Base-by-base conservation (phyloP, 352 stramenopile species). In the Globisporangium lucens region DNA sequence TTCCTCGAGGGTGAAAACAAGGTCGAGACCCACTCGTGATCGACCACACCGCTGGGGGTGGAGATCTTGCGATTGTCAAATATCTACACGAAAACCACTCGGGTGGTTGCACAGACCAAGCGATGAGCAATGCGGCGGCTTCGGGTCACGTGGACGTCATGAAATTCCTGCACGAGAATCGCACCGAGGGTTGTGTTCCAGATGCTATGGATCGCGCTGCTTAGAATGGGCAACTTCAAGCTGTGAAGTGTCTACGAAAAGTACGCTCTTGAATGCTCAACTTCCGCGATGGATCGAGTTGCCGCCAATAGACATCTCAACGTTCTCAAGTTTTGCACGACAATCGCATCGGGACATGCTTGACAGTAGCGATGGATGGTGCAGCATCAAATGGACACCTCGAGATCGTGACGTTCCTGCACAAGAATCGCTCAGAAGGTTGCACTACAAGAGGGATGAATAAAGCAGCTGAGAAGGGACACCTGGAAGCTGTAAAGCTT, bases 241-340 rank as follows among this genome's bases (percentile, higher is more conserved):
- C 12, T 10, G 47, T 29, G 0, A 53, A 24, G 17, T 53, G 29
- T 13, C 20, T 53, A 4, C n/a, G 20, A 29, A 7, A 55, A 55
- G 7, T 55, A 55, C 47, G 47, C 47, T 10, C 5, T 55, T 1
- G 24, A 12, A 8, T 55, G 47, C 47, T 4, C 47, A 55, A 15
- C 47, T 15, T 5, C 3, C 12, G n/a, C 47, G 20, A 55, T 55
- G 47, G 47, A 55, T 55, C n/a, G 24, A 27, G 3, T 5, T 5
- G 9, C 47, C 4, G 4, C 0, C n/a, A 30, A 55, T 12, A n/a
- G 47, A 1, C 47, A 55, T 10, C 47, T 55, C 8, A n/a, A 30
- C n/a, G n/a, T 55, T 13, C n/a, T 55, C n/a, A 55, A 55, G 47
- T 55, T 55, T 20, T 55, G n/a, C 47, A 55, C 20, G n/a, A 30